These are phyloP conservation scores for Saussurea involucrata DNA, from an alignment of 129 eudicot genomes.

Conservation along the genomic window DNA sequence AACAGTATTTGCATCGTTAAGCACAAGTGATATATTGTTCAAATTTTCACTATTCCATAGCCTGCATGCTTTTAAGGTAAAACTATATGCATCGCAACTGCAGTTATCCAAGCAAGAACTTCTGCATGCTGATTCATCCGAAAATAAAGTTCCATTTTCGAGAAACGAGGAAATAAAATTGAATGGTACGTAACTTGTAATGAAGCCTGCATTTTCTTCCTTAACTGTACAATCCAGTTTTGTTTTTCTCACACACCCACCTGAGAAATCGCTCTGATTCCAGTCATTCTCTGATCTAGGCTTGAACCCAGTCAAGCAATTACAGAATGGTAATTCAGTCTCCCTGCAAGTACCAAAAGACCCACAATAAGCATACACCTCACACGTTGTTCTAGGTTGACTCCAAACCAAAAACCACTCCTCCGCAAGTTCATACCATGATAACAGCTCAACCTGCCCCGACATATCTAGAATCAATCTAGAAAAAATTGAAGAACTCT, in stretches of 20 bases:
- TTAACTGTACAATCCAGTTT: not conserved
- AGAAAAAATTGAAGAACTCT: constrained; percentile 46
- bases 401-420: constrained; percentile 31
- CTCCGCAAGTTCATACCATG: constrained; percentile 15
- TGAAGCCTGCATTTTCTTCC: not conserved
- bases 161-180: not conserved
- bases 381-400: constrained; percentile 30
- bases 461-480: constrained; percentile 35
- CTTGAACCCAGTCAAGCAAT: constrained; percentile 27
- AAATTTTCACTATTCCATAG: constrained; percentile 1
- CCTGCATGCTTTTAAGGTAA: not conserved
- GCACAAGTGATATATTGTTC: not conserved
- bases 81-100: constrained; percentile 1
- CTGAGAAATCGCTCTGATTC: constrained; percentile 19
- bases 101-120: too few relatives aligned
- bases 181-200: not conserved
- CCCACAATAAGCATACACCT: constrained; percentile 35
- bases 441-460: constrained; percentile 36
- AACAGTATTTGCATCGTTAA: not conserved
- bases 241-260: constrained; percentile 32
- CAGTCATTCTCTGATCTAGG: constrained; percentile 23
- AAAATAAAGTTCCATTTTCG: not conserved
- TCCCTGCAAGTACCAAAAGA: constrained; percentile 21
- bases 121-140: constrained; percentile 5
- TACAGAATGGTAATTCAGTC: constrained; percentile 8